Conservation (phyloP, 2,329 filamentous ascomycete species). For the Bertia moriformis region DNA sequence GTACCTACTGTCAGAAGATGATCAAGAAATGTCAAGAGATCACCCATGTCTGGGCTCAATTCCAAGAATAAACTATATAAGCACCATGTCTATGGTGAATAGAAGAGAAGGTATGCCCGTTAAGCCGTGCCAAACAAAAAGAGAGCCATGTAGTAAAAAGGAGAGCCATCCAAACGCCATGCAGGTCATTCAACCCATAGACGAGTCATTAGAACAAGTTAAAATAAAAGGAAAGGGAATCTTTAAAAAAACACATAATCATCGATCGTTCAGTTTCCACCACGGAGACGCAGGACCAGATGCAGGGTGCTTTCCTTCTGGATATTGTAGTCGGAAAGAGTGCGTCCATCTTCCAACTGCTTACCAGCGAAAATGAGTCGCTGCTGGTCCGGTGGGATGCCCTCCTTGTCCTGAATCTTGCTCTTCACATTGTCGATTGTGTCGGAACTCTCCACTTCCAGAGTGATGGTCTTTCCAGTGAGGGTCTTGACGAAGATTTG, state of each 20-base stretch:
- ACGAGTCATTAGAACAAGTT: too few species aligned
- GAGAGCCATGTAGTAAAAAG: too few species aligned
- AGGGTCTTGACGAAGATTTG: background rate
- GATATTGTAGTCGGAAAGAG: slow-evolving; percentile 1
- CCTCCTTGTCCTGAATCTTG: background rate
- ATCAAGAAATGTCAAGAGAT: too few species aligned
- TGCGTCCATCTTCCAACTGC: background rate
- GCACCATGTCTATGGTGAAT: background rate
- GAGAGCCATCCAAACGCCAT: background rate
- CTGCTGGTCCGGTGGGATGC: background rate
- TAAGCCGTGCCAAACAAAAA: background rate
- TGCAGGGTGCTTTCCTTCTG: slow-evolving; percentile 42
- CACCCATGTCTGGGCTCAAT: too few species aligned
- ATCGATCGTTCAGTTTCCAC: slow-evolving; percentile 43
- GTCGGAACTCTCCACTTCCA: slow-evolving; percentile 2
- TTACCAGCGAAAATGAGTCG: background rate
- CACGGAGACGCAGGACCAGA: slow-evolving; percentile 34
- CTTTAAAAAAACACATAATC: too few species aligned
- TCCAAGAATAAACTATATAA: background rate
- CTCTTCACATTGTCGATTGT: background rate
- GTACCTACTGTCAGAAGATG: too few species aligned
- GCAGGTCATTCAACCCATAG: background rate
- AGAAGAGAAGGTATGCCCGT: background rate
- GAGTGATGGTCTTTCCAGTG: background rate
- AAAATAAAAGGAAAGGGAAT: background rate